A percentile compares a stretch with the other conserved stretches of the same genome.
These are phyloP conservation scores for Zygoascus ofunaensis DNA, from an alignment of 805 yeast species.

Conservation along the genomic window DNA sequence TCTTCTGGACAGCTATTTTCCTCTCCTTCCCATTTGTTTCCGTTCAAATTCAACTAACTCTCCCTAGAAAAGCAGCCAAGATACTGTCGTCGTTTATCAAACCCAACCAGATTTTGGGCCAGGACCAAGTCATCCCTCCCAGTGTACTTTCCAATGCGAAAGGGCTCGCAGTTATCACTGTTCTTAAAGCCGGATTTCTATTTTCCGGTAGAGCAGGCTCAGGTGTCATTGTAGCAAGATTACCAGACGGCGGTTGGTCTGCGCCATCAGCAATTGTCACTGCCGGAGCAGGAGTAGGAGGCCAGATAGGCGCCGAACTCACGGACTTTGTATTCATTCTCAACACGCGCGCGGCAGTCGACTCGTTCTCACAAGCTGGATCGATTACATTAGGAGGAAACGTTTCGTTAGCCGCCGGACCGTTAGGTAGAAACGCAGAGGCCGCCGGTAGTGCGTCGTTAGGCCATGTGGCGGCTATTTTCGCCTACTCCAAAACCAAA, in stretches of 20 bases:
- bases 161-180: slow-evolving; percentile 86
- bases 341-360: slow-evolving; percentile 81
- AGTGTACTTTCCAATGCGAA: slow-evolving; percentile 78
- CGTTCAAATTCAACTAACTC: slow-evolving; percentile 3
- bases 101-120: slow-evolving; percentile 89
- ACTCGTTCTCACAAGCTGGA: slow-evolving; percentile 87
- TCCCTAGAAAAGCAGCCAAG: slow-evolving; percentile 77
- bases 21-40: no score
- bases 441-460: slow-evolving; percentile 93
- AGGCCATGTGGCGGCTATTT: slow-evolving; percentile 79
- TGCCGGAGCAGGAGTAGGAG: slow-evolving; percentile 99
- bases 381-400: slow-evolving; percentile 93
- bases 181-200: slow-evolving; percentile 91
- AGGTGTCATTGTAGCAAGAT: slow-evolving; percentile 86
- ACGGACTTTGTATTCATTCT: slow-evolving; percentile 93
- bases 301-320: slow-evolving; percentile 91
- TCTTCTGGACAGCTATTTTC: no score
- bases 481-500: slow-evolving; percentile 89
- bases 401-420: slow-evolving; percentile 93
- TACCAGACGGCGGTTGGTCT: slow-evolving; percentile 95
- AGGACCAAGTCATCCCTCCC: slow-evolving; percentile 82
- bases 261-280: slow-evolving; percentile 94
- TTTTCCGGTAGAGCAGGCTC: slow-evolving; percentile 97
- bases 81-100: slow-evolving; percentile 81
- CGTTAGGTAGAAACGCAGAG: slow-evolving; percentile 94